These are phyloP conservation scores for Globisporangium nunn DNA, from an alignment of 352 stramenopile species.

Conservation along the genomic window DNA sequence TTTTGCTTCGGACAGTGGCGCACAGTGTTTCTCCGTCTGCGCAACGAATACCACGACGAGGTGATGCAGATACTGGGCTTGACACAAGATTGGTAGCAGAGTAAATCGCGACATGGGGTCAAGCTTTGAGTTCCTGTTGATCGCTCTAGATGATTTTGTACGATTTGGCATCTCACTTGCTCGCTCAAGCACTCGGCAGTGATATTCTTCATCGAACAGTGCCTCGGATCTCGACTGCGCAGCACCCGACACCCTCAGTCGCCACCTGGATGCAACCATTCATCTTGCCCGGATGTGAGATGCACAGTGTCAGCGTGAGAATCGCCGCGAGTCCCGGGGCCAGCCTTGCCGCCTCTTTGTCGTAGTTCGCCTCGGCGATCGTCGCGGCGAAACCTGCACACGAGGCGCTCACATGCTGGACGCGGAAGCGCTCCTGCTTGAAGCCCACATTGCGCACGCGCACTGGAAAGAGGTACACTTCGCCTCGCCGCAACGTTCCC, in stretches of 20 bases:
- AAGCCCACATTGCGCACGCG: constrained; percentile 60
- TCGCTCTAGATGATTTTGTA: neutral
- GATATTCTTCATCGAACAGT: constrained; percentile 22
- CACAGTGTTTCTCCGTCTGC: constrained; percentile 32
- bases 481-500: constrained; percentile 23
- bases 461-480: constrained; percentile 66
- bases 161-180: neutral
- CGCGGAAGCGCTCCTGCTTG: constrained; percentile 61
- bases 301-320: constrained; percentile 55
- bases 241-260: constrained; percentile 41
- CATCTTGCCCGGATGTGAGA: constrained; percentile 42
- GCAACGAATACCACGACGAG: constrained; percentile 43
- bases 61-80: constrained; percentile 17
- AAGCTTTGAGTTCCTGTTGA: neutral
- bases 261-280: constrained; percentile 36
- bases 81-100: neutral
- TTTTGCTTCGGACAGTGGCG: constrained; percentile 41
- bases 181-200: neutral
- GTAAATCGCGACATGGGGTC: neutral
- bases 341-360: constrained; percentile 49
- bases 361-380: constrained; percentile 47
- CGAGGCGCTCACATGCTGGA: constrained; percentile 35
- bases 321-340: constrained; percentile 51
- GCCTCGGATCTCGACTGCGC: constrained; percentile 42
- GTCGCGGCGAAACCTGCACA: constrained; percentile 28